phyloP scores from a whole-genome alignment of 2,329 filamentous ascomycete species.

The Fusarium foetens region DNA sequence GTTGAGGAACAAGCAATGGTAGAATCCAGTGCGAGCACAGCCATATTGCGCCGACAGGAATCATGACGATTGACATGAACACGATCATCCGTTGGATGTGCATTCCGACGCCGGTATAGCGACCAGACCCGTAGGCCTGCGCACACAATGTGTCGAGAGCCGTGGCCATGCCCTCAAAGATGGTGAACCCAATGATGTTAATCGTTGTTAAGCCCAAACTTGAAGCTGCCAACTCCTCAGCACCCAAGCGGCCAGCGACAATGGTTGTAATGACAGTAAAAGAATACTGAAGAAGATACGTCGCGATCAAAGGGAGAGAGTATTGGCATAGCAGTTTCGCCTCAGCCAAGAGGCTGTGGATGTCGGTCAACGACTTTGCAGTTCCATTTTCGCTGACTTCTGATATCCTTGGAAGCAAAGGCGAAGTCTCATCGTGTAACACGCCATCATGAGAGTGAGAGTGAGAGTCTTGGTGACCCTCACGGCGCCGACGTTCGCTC shows the following conservation, averaged over 20 bases:
- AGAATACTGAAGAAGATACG: constrained; percentile 65
- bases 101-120: constrained; percentile 59
- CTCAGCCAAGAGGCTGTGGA: constrained; percentile 28
- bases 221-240: constrained; percentile 64
- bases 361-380: constrained; percentile 5
- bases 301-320: constrained; percentile 61
- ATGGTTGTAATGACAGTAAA: constrained; percentile 63
- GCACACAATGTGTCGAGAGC: constrained; percentile 44
- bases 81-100: constrained; percentile 65
- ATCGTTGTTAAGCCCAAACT: constrained; percentile 63
- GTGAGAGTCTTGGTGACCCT: constrained; percentile 8
- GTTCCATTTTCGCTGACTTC: constrained; percentile 8
- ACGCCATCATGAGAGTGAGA: constrained; percentile 6
- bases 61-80: constrained; percentile 58
- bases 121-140: constrained; percentile 51
- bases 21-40: constrained; percentile 59
- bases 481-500: constrained; percentile 12
- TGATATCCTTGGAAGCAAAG: constrained; percentile 22
- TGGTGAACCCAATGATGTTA: constrained; percentile 64
- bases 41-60: constrained; percentile 63
- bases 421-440: constrained; percentile 32
- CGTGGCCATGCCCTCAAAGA: constrained; percentile 48
- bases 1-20: constrained; percentile 58
- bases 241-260: constrained; percentile 63
- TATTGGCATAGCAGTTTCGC: constrained; percentile 30